These are phyloP conservation scores for Termitomyces sp. DNA, from an alignment of 768 basidiomycete species.

Conservation along the genomic window DNA sequence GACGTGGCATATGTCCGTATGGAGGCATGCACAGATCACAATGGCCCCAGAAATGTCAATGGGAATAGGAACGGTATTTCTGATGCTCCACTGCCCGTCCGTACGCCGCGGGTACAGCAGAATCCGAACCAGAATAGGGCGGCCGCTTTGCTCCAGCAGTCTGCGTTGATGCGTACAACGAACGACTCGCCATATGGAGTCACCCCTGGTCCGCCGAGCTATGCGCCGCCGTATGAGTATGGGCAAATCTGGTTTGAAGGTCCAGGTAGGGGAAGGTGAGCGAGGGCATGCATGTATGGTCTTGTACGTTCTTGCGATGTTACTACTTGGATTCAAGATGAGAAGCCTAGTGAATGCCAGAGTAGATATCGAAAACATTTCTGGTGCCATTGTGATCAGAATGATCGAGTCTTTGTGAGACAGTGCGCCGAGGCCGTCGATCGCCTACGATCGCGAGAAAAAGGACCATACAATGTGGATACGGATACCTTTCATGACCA, in stretches of 20 bases:
- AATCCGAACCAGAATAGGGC: neutral
- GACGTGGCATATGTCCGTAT: constrained; percentile 6
- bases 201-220: constrained; percentile 23
- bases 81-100: neutral
- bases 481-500: neutral
- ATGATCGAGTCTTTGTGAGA: neutral
- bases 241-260: constrained; percentile 1
- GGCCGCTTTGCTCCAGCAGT: neutral
- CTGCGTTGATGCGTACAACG: constrained; percentile 19
- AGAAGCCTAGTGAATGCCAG: neutral
- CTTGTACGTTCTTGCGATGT: neutral
- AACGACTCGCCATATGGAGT: constrained; percentile 22
- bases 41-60: neutral
- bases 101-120: neutral
- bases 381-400: neutral
- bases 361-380: neutral
- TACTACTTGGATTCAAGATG: neutral
- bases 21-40: constrained; percentile 4
- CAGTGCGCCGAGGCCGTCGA: neutral
- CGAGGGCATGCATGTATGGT: neutral
- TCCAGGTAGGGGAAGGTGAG: neutral
- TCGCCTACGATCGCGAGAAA: neutral
- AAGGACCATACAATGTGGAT: neutral
- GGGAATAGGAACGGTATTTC: neutral
- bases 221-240: constrained; percentile 4